Evolutionary conservation across 257 asterid genomes (phyloP), one percentile per base, ranked within the genome.

Genomic region (Gentiana macrophylla): DNA sequence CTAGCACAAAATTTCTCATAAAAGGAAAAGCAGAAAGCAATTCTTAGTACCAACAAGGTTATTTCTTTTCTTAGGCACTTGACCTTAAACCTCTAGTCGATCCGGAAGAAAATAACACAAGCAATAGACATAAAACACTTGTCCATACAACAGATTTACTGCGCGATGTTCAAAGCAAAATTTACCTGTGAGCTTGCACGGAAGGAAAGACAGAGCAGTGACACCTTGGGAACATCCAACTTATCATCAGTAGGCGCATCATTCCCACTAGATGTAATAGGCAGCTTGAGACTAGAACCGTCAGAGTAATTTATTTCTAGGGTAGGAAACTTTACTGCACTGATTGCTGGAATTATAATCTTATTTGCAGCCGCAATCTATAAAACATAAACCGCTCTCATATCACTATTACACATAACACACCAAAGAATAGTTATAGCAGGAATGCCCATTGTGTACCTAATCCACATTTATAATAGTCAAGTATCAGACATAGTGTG

Each of bases 301-400:
- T 77, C 76, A 0, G 90, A 68, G 56, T 70, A 62, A 62, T 63
- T 70, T 65, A 79, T 94, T 73, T 88, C 90, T 8, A 81, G 34
- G 1, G 74, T 56, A 66, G 99, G 97, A 77, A 92, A 92, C 80
- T 74, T 92, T 68, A 79, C 74, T 43, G 99, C 94, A 52, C 72
- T 76, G 68, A 61, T 32, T 59, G 84, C 79, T 8, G 97, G 94
- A 66, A 88, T 71, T 53, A 88, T 48, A 51, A 79, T 72, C 82
- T 81, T 88, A 74, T 92, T 88, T 4, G 95, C 99, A 64, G 35
- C 49, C 12, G 84, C 76, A 63, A 92, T 70, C 99, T 91, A 76
- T 73, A 70, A 5, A 60, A 43, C 36, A 64, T 15, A 35, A 45
- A 35, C 35, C 52, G 45, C 43, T 12, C 70, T 41, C 61, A 46